Conservation (phyloP, 768 basidiomycete species). For the Trametes gibbosa region DNA sequence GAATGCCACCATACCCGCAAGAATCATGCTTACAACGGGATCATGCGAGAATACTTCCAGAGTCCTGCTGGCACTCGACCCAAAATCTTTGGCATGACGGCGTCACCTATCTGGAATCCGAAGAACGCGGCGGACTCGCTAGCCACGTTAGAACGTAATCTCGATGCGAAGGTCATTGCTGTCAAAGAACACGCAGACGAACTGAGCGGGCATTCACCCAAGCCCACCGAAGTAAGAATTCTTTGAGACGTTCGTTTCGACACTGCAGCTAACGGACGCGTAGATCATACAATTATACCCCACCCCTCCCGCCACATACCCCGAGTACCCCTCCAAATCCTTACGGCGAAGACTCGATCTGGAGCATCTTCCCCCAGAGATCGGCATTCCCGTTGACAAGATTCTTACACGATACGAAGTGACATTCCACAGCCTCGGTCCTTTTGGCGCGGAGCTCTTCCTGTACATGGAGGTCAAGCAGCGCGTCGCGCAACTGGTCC, state of each 20-base stretch:
- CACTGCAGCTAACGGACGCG: background rate
- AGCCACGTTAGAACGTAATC: slow-evolving; percentile 58
- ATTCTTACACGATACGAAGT: slow-evolving; percentile 61
- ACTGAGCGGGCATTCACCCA: slow-evolving; percentile 57
- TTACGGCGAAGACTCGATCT: slow-evolving; percentile 53
- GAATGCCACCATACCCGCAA: slow-evolving; percentile 58
- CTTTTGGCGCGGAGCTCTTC: slow-evolving; percentile 73
- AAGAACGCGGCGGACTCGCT: slow-evolving; percentile 66
- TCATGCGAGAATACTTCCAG: slow-evolving; percentile 57
- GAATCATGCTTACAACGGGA: slow-evolving; percentile 55
- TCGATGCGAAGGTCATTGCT: slow-evolving; percentile 73
- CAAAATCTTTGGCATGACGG: slow-evolving; percentile 92
- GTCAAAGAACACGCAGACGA: slow-evolving; percentile 71
- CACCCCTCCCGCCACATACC: slow-evolving; percentile 47
- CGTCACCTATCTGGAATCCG: slow-evolving; percentile 83
- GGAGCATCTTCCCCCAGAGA: slow-evolving; percentile 31
- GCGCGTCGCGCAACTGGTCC: slow-evolving; percentile 41
- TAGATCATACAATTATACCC: slow-evolving; percentile 60
- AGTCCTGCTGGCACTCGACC: slow-evolving; percentile 47
- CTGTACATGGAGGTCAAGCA: slow-evolving; percentile 59
- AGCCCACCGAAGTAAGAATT: slow-evolving; percentile 59
- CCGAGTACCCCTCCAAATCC: slow-evolving; percentile 51
- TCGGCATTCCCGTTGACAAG: slow-evolving; percentile 55
- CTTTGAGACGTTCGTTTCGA: too few species aligned
- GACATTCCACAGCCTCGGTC: slow-evolving; percentile 63